Base-by-base conservation (phyloP, 179 eudicot genomes). In the Beta macrorhiza region DNA sequence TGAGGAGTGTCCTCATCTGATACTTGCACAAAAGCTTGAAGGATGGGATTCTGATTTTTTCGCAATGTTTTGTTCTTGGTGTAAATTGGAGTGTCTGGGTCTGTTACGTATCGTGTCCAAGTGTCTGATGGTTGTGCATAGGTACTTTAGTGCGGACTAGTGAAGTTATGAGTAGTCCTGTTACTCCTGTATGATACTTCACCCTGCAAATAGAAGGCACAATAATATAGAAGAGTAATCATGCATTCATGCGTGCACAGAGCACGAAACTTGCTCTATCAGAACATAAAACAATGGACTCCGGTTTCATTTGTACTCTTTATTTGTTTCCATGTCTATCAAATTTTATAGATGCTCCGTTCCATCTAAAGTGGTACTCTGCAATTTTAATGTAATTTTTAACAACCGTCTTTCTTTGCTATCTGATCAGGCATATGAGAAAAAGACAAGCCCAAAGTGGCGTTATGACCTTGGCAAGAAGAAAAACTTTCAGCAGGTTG, bases 401-500 rank as follows among this genome's bases (percentile, higher is more conserved):
- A 70, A 45, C 58, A 19, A 5, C 53, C 63, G 42, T 58, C 61
- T 76, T 67, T 58, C 14, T 68, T 75, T 63, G 80, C 75, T 67
- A 72, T 67, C 19, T 83, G 45, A 77, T 25, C 87, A 96, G 98
- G 99, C 98, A 82, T 96, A 92, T 83, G 99, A 96, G 85, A 96
- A 95, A 93, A 92, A 88, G 87, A 85, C 97, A 61, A 64, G 87
- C 86, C 93, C 98, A 72, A 96, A 89, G 84, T 96, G 98, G 95
- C 96, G 93, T 19, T 92, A 84, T 84, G 97, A 96, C 80, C 97
- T 94, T 79, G 99, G 99, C 79, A 91, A 90, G 84, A 96, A 83
- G 93, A 96, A 90, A 84, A 96, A 96, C 81, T 96, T 96, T 86
- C 91, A 92, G 84, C 99, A 96, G 99, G 99, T 94, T 56, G 49